Percentiles rank a stretch among this genome's conserved stretches.
These are phyloP conservation scores for Malania oleifera DNA, from an alignment of 164 flowering plant genomes.

Conservation along the genomic window DNA sequence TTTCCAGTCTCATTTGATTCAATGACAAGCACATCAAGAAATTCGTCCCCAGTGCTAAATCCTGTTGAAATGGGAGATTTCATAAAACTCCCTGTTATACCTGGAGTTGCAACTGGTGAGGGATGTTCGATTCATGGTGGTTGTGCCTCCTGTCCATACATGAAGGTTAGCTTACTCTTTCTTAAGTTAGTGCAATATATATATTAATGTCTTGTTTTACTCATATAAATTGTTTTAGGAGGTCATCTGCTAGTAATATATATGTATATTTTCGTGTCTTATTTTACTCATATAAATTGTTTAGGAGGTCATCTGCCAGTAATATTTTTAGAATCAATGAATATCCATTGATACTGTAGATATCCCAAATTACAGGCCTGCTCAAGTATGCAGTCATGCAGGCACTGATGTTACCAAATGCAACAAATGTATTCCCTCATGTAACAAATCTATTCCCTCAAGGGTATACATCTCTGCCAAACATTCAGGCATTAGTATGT, in stretches of 20 bases:
- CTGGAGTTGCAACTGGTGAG: constrained; percentile 94
- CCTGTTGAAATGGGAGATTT: constrained; percentile 36
- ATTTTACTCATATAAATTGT: too few species aligned
- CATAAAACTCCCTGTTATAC: constrained; percentile 53
- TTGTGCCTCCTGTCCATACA: constrained; percentile 97
- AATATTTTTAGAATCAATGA: too few species aligned
- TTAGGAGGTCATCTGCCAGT: too few species aligned
- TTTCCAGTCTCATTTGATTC: constrained; percentile 97
- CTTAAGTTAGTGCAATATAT: background rate
- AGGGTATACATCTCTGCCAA: too few species aligned
- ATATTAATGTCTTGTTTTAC: background rate
- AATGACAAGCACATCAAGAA: constrained; percentile 46
- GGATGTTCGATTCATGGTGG: constrained; percentile 98
- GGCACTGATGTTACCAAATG: too few species aligned
- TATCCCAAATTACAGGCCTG: too few species aligned
- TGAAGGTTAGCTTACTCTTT: constrained; percentile 65
- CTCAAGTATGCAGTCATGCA: too few species aligned
- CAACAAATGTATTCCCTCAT: too few species aligned
- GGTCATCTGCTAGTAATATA: background rate
- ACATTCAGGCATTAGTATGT: too few species aligned
- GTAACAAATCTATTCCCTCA: too few species aligned
- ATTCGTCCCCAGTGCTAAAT: constrained; percentile 24
- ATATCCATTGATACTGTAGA: too few species aligned
- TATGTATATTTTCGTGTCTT: background rate
- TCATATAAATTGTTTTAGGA: too few species aligned